A percentile compares a stretch with the other conserved stretches of the same genome.
These are phyloP conservation scores for Fusarium cicatricum DNA, from an alignment of 2,329 filamentous ascomycete species.

Conservation along the genomic window DNA sequence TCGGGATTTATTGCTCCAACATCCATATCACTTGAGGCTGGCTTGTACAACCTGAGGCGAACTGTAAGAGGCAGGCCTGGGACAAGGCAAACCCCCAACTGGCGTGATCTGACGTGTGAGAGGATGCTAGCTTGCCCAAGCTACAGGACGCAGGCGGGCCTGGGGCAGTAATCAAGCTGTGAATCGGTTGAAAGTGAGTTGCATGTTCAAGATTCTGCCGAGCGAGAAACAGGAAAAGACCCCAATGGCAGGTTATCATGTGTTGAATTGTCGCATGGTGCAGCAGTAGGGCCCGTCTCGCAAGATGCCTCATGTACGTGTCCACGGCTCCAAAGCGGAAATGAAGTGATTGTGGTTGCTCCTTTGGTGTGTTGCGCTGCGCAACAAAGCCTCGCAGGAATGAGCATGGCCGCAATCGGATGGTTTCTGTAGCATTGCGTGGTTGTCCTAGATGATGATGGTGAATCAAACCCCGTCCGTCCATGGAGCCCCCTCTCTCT, in stretches of 20 bases:
- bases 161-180: slow-evolving; percentile 16
- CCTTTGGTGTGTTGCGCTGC: slow-evolving; percentile 28
- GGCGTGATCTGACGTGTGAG: slow-evolving; percentile 7
- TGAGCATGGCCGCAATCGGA: slow-evolving; percentile 15
- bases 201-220: neutral
- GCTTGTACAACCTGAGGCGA: too few species aligned
- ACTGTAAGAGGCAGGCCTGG: neutral
- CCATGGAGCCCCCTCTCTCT: slow-evolving; percentile 2
- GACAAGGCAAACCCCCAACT: neutral
- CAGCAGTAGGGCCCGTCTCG: slow-evolving; percentile 14
- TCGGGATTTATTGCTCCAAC: too few species aligned
- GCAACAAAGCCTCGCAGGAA: slow-evolving; percentile 27
- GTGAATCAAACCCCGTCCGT: slow-evolving; percentile 15
- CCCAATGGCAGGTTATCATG: slow-evolving; percentile 16
- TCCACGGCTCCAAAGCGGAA: slow-evolving; percentile 11
- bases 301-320: slow-evolving; percentile 2
- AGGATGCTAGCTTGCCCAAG: neutral
- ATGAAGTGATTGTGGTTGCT: slow-evolving; percentile 3
- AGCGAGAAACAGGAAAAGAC: neutral
- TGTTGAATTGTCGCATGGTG: slow-evolving; percentile 12
- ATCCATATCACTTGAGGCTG: too few species aligned
- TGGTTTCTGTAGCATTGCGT: neutral
- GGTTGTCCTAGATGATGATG: slow-evolving; percentile 14
- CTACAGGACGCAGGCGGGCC: slow-evolving; percentile 3
- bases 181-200: slow-evolving; percentile 2